Evolutionary conservation across 2,329 filamentous ascomycete species (phyloP).

Genomic region (Didymella segeticola): DNA sequence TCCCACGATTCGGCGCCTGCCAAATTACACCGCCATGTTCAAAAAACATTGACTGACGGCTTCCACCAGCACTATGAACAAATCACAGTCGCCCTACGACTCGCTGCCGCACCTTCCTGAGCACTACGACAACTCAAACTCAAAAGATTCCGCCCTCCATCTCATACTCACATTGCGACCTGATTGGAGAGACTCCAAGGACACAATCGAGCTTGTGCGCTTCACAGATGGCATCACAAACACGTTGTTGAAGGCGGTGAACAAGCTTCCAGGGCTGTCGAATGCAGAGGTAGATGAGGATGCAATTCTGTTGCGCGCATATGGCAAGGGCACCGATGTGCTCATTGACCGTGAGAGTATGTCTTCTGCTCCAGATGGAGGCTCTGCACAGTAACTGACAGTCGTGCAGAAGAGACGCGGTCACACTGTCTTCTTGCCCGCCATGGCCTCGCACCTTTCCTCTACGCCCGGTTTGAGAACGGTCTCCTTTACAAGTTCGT

Average conservation of each 20-base stretch:
- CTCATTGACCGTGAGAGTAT: slow-evolving; percentile 94
- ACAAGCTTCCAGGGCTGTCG: slow-evolving; percentile 71
- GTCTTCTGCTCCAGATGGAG: slow-evolving; percentile 23
- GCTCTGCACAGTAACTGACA: background rate
- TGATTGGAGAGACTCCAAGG: slow-evolving; percentile 77
- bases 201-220: slow-evolving; percentile 81
- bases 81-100: slow-evolving; percentile 39
- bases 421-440: slow-evolving; percentile 86
- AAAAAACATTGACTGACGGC: slow-evolving; percentile 6
- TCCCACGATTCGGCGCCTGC: slow-evolving; percentile 10
- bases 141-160: slow-evolving; percentile 77
- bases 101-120: slow-evolving; percentile 69
- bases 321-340: slow-evolving; percentile 91
- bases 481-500: slow-evolving; percentile 95
- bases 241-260: slow-evolving; percentile 81
- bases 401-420: slow-evolving; percentile 62
- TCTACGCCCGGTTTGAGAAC: slow-evolving; percentile 93
- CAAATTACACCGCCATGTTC: slow-evolving; percentile 14
- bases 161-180: slow-evolving; percentile 82
- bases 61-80: slow-evolving; percentile 30
- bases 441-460: slow-evolving; percentile 80
- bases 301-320: slow-evolving; percentile 87
- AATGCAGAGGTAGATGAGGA: slow-evolving; percentile 81
- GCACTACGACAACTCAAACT: slow-evolving; percentile 78
- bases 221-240: slow-evolving; percentile 99